Evolutionary conservation across 208 protist genomes (phyloP), one percentile per base, ranked within the genome.

Genomic region (Leishmania amazonensis): DNA sequence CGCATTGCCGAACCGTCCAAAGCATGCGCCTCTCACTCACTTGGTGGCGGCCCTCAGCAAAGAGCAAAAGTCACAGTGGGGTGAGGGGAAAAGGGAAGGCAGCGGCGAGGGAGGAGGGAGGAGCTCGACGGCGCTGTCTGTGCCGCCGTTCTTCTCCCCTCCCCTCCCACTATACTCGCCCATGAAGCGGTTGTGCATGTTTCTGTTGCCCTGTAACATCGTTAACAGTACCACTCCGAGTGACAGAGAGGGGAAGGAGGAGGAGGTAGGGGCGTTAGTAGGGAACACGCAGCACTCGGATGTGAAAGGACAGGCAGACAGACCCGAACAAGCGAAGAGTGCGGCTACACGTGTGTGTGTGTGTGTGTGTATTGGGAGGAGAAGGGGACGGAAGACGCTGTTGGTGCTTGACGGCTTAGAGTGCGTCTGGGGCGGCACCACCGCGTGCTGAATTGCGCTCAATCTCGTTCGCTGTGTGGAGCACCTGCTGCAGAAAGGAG

Each of bases 391-490:
- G 13, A 24, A 19, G 47, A 35, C 28, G 5, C 71, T 31, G 70
- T 62, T 53, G 75, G 54, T 31, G 68, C 40, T 58, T 42, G 31
- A 21, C n/a, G 4, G 42, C 21, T 28, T 89, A 94, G 75, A 95
- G 75, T 40, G 93, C 90, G 45, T 89, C 86, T n/a, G 93, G 91
- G 0, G 91, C 93, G n/a, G 83, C 93, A 57, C 93, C 91, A 71
- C 88, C 91, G 58, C 90, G 87, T 17, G 86, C 88, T 3, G 91
- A 93, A 45, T 81, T 93, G 45, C 93, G 87, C 78, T 96, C 93
- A 81, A 96, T 95, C 53, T 94, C 88, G 81, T 96, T 96, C 31
- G 92, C 92, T 15, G 91, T 96, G 84, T 91, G 89, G 28, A 97
- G 86, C 64, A 97, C 92, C 81, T 92, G 89, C 75, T 95, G 89